Base-by-base conservation (phyloP, 2,329 filamentous ascomycete species). In the Apiospora hydei region DNA sequence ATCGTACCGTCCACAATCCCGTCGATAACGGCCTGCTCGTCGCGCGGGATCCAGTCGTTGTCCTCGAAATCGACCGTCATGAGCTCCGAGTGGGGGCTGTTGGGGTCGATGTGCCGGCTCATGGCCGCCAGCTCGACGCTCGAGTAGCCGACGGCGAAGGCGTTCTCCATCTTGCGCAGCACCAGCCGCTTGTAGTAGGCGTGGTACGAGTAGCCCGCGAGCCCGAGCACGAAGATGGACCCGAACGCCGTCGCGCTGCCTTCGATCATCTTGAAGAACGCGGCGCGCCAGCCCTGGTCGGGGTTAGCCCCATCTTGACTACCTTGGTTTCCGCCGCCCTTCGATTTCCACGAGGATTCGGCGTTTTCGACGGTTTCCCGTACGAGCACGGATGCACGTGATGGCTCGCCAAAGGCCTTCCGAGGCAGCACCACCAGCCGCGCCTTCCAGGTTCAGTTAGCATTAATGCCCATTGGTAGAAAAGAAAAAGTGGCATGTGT, bases 91-190 rank as follows among this genome's bases (percentile, higher is more conserved):
- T 69, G 68, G 10, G 46, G 46, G 46, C 68, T 57, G 30, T 69
- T 51, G 68, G 68, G 68, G 21, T 51, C 68, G 21, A 87, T 84
- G 75, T 88, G 86, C 78, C 88, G 92, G 76, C 84, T 88, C 73
- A 88, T 85, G 38, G 93, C 92, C 1, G 94, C 94, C 67, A 98
- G 85, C 72, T 93, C 95, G 24, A 96, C 89, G 41, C 96, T 94
- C 0, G 95, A 95, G 80, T 99, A 96, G 14, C 96, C 96, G 1
- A 95, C 95, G 71, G 92, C 88, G 82, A 99, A 99, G 26, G 96
- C 96, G 77, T 93, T 92, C 76, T 94, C 90, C 87, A 99, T 98
- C 84, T 99, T 99, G 75, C 91, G 85, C n/a, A 98, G 85, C 38
- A 98, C 94, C 71, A 97, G 84, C 82, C 92, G 88, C 84, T 99